Evolutionary conservation across 148 eudicot species (phyloP), one percentile per base, ranked within the genome.

Genomic region (Chenopodium suecicum): DNA sequence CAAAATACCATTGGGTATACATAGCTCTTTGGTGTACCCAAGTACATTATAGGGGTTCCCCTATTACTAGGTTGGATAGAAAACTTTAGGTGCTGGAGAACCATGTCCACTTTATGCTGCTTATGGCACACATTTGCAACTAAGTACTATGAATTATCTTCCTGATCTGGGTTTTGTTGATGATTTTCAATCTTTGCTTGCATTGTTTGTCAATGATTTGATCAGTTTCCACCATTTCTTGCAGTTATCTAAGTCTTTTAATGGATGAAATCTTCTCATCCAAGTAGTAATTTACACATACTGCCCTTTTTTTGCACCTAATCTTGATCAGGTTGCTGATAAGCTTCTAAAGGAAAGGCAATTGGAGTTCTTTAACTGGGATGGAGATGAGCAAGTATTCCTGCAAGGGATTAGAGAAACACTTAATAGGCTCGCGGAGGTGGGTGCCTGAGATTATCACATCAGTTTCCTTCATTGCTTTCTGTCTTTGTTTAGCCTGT

Each of bases 391-490:
- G 20, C 83, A 90, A 76, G 91, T 88, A 79, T 86, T 88, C 79
- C 84, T 95, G 79, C 90, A 81, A 86, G 94, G 87, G 20, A 92
- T 92, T 58, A 90, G 92, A 78, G 91, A 91, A 56, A 93, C 89
- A 50, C 90, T 95, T 50, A 95, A 95, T 86, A 87, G 78, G 85
- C 90, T 95, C 32, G 90, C 89, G 73, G 91, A 93, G 94, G 99
- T 92, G 54, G 64, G 76, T 83, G 56, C 74, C 76, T 63, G 62
- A 76, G 2, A 46, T 80, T 81, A 70, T 54, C 65, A 47, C 68
- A n/a, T 76, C 44, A 74, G 46, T 78, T 73, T 46, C 8, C 32
- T 78, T 16, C 2, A 80, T 32, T 25, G 11, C 20, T 29, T 19
- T 19, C 50, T 54, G 60, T 12, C 16, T 19, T 62, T 69, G 34